A percentile compares a stretch with the other conserved stretches of the same genome.
Evolutionary conservation across 768 basidiomycete genomes (phyloP).

Genomic region (Leucocoprinus sp.): DNA sequence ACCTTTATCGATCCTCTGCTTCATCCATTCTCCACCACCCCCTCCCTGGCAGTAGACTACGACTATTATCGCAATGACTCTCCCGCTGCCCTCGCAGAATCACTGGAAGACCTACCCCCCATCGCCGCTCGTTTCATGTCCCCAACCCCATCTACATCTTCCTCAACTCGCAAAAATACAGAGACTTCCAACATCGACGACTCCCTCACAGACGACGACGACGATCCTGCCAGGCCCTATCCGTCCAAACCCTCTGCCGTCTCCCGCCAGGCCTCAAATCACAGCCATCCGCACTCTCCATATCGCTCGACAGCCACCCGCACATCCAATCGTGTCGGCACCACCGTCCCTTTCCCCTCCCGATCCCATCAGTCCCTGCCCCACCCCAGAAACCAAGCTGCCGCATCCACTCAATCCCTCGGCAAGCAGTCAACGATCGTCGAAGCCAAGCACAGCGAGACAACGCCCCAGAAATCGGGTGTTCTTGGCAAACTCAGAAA

Average conservation of each 20-base stretch:
- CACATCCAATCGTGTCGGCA: conserved; percentile 30
- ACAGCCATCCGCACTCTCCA: conserved; percentile 70
- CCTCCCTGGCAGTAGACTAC: conserved; percentile 46
- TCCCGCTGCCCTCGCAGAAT: conserved; percentile 42
- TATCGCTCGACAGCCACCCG: conserved; percentile 48
- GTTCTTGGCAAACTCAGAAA: conserved; percentile 65
- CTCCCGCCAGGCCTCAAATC: conserved; percentile 36
- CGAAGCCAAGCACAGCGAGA: conserved; percentile 42
- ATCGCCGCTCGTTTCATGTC: conserved; percentile 92
- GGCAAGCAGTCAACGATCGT: conserved; percentile 56
- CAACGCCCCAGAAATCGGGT: conserved; percentile 28
- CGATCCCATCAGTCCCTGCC: conserved; percentile 75
- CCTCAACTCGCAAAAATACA: conserved; percentile 39
- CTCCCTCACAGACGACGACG: conserved; percentile 61
- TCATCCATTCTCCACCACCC: conserved; percentile 63
- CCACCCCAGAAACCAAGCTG: conserved; percentile 46
- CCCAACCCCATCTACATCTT: conserved; percentile 41
- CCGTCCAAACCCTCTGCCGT: conserved; percentile 35
- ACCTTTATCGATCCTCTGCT: conserved; percentile 87
- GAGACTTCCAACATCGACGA: conserved; percentile 67
- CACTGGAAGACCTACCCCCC: conserved; percentile 67
- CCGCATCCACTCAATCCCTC: conserved; percentile 66
- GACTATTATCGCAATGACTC: conserved; percentile 68
- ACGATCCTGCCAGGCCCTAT: conserved; percentile 47
- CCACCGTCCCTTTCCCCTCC: conserved; percentile 66